Evolutionary conservation across 106 monocot species (phyloP).

Genomic region (Narthecium ossifragum): DNA sequence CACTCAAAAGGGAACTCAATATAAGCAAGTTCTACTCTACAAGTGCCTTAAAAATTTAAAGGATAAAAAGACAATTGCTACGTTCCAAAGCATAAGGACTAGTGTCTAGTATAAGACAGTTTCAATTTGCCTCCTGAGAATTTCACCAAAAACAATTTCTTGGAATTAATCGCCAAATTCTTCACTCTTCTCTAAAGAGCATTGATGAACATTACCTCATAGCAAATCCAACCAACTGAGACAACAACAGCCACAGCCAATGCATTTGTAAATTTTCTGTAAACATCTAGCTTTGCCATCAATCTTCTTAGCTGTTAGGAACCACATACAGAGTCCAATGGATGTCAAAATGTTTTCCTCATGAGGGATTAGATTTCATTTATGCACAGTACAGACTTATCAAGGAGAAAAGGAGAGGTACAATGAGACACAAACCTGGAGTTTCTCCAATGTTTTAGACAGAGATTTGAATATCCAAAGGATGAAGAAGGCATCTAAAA

Average conservation of each 20-base stretch:
- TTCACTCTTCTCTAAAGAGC: not conserved
- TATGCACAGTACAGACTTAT: too few species aligned
- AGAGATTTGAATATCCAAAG: constrained; percentile 97
- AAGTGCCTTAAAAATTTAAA: not conserved
- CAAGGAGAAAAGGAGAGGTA: too few species aligned
- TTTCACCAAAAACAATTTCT: too few species aligned
- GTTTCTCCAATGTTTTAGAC: constrained; percentile 84
- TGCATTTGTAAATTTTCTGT: constrained; percentile 92
- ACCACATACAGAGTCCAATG: not conserved
- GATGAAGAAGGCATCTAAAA: constrained; percentile 95
- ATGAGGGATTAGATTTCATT: too few species aligned
- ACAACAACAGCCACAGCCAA: constrained; percentile 69
- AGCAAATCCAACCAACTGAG: constrained; percentile 82
- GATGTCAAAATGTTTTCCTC: too few species aligned
- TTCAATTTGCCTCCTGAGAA: too few species aligned
- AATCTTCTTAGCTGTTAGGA: constrained; percentile 60
- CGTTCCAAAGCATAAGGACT: too few species aligned
- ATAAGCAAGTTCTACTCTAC: not conserved
- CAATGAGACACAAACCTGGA: constrained; percentile 53
- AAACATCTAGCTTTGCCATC: constrained; percentile 80
- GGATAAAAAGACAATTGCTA: too few species aligned
- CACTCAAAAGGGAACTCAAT: too few species aligned
- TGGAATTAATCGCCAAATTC: not conserved
- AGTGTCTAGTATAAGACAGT: too few species aligned
- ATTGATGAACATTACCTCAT: constrained; percentile 52